phyloP scores from a whole-genome alignment of 106 monocot species.

The Dendrobium catenatum region DNA sequence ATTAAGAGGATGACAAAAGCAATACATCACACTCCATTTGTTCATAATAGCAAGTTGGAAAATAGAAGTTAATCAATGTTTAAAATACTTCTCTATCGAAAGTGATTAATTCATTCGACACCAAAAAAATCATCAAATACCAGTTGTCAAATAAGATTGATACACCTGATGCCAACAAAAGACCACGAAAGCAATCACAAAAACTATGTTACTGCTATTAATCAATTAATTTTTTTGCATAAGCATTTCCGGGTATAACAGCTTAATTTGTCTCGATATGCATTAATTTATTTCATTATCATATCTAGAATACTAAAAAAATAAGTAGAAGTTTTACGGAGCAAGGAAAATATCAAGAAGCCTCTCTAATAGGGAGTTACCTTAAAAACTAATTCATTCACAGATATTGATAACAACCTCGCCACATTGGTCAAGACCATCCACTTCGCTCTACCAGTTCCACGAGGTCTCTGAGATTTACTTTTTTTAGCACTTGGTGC shows the following conservation, averaged over 20 bases:
- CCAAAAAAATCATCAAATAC: background rate
- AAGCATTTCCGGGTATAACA: background rate
- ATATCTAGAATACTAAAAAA: background rate
- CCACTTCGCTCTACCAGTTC: conserved; percentile 59
- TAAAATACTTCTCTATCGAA: background rate
- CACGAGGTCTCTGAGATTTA: conserved; percentile 32
- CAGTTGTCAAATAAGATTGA: background rate
- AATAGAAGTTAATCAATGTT: background rate
- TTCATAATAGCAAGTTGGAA: background rate
- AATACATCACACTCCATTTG: background rate
- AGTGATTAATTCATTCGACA: background rate
- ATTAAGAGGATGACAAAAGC: background rate
- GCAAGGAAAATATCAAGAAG: background rate
- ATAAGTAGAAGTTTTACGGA: background rate
- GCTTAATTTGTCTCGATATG: background rate
- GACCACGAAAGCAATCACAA: background rate
- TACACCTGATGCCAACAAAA: background rate
- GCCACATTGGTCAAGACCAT: conserved; percentile 58
- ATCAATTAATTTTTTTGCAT: background rate
- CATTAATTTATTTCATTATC: background rate
- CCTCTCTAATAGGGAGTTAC: conserved; percentile 20
- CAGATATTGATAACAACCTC: conserved; percentile 68
- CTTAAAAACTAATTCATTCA: conserved; percentile 81
- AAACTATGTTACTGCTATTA: background rate
- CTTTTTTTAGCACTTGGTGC: conserved; percentile 28